Percentiles rank a stretch among this genome's conserved stretches.
Evolutionary conservation across 202 grass and related monocot genomes (phyloP).

Genomic region (Setaria italica): DNA sequence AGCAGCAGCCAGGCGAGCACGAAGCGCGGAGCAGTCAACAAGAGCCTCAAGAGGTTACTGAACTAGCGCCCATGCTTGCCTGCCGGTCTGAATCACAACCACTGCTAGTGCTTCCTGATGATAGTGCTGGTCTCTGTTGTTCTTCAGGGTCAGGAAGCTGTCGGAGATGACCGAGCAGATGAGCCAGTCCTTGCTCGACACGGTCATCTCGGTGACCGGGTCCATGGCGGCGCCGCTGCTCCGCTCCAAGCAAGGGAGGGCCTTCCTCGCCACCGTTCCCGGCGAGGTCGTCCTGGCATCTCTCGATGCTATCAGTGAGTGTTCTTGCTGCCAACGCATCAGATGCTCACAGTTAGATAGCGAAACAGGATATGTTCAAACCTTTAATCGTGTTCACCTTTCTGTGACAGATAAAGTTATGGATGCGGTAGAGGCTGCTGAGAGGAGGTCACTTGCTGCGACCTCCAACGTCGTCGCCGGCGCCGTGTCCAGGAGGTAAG

Average conservation of each 20-base stretch:
- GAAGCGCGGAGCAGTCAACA: conserved; percentile 64
- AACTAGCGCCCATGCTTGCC: neutral
- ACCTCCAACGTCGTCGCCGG: conserved; percentile 75
- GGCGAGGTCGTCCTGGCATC: conserved; percentile 87
- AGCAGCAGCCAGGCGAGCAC: conserved; percentile 40
- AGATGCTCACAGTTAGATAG: neutral
- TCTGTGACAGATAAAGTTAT: conserved; percentile 73
- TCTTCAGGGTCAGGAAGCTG: conserved; percentile 77
- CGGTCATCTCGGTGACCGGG: conserved; percentile 69
- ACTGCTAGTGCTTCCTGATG: neutral
- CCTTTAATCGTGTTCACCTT: neutral
- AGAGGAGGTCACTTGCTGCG: conserved; percentile 73
- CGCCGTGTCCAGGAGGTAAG: conserved; percentile 71
- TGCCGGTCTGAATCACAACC: neutral
- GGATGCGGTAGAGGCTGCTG: conserved; percentile 81
- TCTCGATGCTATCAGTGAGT: conserved; percentile 87
- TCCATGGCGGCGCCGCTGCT: conserved; percentile 75
- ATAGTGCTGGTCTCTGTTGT: neutral
- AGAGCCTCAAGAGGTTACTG: conserved; percentile 71
- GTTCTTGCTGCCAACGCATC: neutral
- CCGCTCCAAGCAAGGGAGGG: conserved; percentile 70
- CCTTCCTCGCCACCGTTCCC: conserved; percentile 63
- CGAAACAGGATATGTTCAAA: neutral
- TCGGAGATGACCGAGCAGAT: conserved; percentile 96
- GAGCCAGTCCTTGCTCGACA: conserved; percentile 81